Evolutionary conservation across 345 rosid genomes (phyloP), one percentile per base, ranked within the genome.

Genomic region (Eucalyptus melliodora): DNA sequence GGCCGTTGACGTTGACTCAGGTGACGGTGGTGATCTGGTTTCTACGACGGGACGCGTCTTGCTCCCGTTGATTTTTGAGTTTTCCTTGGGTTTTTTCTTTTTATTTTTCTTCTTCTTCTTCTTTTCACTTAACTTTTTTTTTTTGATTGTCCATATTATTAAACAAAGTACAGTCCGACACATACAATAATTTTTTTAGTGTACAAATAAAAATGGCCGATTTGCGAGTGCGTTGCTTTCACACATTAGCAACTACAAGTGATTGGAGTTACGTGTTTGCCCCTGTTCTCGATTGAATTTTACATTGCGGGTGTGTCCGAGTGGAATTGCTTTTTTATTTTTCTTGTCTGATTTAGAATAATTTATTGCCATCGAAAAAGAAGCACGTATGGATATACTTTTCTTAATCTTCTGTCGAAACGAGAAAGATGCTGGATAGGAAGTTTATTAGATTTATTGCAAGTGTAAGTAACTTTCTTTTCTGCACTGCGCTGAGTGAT

Each of bases 1-100:
- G 89, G 56, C 44, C 88, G 90, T 92, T 92, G 92, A 88, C 91
- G 91, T 90, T 90, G 72, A 88, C 86, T 83, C 77, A 45, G 56
- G 87, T 85, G 86, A 82, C 40, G 89, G 90, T 40, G 24, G 56
- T 49, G 87, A 88, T 88, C 85, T 77, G 85, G 85, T 40, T 56
- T 45, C 80, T 56, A 27, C 81, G 53, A 67, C 11, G 47, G 53
- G 60, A 50, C 17, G 45, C 15, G 31, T 50, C 40, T 26, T 21
- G 16, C 47, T 40, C 47, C 27, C 47, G 47, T 77, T 77, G 85
- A 77, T 77, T 40, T 77, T 77, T 40, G 16, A 40, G 77, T 65
- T n/a, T 65, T 65, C 77, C 15, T 4, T 30, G 12, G 24, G 7
- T 6, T 77, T 40, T 77, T 53, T 8, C 59, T 53, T 53, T 53